These are phyloP conservation scores for Houttuynia cordata DNA, from an alignment of 164 flowering plant species.

Conservation along the genomic window DNA sequence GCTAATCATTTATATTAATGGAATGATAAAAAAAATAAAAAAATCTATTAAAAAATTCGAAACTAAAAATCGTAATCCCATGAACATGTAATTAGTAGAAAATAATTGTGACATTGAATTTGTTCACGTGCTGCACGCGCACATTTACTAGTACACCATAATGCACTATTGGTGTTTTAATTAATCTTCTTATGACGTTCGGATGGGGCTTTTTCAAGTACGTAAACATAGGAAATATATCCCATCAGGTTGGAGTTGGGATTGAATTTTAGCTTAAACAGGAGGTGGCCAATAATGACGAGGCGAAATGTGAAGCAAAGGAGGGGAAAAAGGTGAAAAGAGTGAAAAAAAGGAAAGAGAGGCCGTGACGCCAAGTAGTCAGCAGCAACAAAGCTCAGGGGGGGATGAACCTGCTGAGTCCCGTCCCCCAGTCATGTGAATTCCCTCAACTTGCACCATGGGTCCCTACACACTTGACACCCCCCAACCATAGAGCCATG, in stretches of 20 bases:
- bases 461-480: conserved; percentile 30
- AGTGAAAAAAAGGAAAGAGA: neutral
- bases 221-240: too few species aligned
- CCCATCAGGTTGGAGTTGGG: conserved; percentile 14
- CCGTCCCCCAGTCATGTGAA: conserved; percentile 72
- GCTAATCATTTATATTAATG: too few species aligned
- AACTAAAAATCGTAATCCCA: too few species aligned
- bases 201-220: too few species aligned
- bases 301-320: neutral
- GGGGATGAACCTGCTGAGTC: conserved; percentile 52
- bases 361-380: conserved; percentile 9
- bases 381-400: conserved; percentile 32
- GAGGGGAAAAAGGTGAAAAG: neutral
- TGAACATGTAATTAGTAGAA: too few species aligned
- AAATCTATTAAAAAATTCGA: too few species aligned
- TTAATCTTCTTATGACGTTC: too few species aligned
- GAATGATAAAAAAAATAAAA: too few species aligned
- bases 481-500: conserved; percentile 39
- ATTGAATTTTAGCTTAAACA: conserved; percentile 10
- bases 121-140: too few species aligned
- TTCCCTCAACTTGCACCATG: conserved; percentile 50
- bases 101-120: too few species aligned
- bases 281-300: conserved; percentile 5
- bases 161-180: too few species aligned
- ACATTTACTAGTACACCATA: too few species aligned